Base-by-base conservation (phyloP, 192 early-diverging fungal species). In the Linnemannia hyalina region DNA sequence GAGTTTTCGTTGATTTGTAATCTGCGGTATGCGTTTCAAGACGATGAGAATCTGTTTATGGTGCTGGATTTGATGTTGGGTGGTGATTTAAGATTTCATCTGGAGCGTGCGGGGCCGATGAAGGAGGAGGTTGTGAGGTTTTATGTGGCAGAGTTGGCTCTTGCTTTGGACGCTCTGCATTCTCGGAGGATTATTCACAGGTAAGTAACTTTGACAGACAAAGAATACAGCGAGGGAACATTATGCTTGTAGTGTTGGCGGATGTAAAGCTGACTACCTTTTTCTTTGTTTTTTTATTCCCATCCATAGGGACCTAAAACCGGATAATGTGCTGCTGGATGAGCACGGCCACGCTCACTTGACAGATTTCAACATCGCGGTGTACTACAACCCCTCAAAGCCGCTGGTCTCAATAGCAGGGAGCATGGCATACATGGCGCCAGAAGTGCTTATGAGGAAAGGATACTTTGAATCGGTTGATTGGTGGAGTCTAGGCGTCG, bases 31-130 rank as follows among this genome's bases (percentile, higher is more conserved):
- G 97, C 97, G 29, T 99, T 98, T 85, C 98, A 98, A 88, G 98
- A 99, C 85, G 96, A 97, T 70, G 95, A 94, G 55, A 94, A 97
- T 55, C 85, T 98, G 80, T 99, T 96, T 82, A 97, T 98, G 95
- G 94, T 97, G 6, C 84, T 99, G 29, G 98, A 99, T 82, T 88
- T 99, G 79, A 98, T 97, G 97, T 89, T 96, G 36, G 97, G 98
- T 76, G 97, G 98, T n/a, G 98, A 99, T 89, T 85, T 99, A 78
- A 92, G 97, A 2, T 97, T 97, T 82, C 97, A 98, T 82, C 80
- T 97, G 35, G 93, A 95, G 68, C 82, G 94, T 18, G 89, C 91
- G 40, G 92, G 92, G 1, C 84, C 83, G 10, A 90, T 97, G 74
- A 88, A 85, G 35, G 96, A 97, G 73, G 91, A 91, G 11, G 89